Conservation (phyloP, 2,329 filamentous ascomycete species). For the Aspergillus transmontanensis region DNA sequence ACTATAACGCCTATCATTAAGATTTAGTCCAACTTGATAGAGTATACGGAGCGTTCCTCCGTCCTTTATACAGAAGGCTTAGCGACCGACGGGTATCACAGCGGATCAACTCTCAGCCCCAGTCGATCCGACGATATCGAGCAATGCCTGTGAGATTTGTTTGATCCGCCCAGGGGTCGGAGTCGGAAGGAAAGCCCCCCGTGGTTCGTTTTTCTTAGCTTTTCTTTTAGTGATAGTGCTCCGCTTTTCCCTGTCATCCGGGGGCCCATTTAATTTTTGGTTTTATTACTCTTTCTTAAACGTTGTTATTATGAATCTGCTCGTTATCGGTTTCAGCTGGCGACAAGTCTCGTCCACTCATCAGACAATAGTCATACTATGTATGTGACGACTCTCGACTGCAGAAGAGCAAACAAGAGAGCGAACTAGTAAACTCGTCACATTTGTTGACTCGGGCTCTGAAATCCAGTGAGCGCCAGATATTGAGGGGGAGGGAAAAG, state of each 20-base stretch:
- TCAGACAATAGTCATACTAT: background rate
- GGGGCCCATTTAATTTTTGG: background rate
- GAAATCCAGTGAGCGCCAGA: background rate
- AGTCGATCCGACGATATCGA: conserved; percentile 27
- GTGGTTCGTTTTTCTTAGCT: conserved; percentile 15
- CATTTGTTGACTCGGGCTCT: background rate
- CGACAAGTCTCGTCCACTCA: conserved; percentile 1
- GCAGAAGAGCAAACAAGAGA: background rate
- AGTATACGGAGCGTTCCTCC: conserved; percentile 9
- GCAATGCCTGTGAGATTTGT: conserved; percentile 18
- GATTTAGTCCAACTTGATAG: conserved; percentile 1
- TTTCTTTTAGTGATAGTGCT: conserved; percentile 6
- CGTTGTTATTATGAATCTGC: background rate
- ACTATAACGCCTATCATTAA: background rate
- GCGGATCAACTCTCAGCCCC: conserved; percentile 7
- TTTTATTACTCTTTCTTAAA: background rate
- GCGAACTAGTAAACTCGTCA: background rate
- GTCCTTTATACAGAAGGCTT: background rate
- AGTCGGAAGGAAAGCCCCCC: conserved; percentile 21
- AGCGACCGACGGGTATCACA: background rate
- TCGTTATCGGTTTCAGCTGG: background rate
- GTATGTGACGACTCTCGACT: background rate
- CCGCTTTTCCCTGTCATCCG: conserved; percentile 12
- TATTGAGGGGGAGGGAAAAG: background rate
- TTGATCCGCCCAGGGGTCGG: conserved; percentile 39